Conservation (phyloP, 805 yeast species). For the Yarrowia deformans region DNA sequence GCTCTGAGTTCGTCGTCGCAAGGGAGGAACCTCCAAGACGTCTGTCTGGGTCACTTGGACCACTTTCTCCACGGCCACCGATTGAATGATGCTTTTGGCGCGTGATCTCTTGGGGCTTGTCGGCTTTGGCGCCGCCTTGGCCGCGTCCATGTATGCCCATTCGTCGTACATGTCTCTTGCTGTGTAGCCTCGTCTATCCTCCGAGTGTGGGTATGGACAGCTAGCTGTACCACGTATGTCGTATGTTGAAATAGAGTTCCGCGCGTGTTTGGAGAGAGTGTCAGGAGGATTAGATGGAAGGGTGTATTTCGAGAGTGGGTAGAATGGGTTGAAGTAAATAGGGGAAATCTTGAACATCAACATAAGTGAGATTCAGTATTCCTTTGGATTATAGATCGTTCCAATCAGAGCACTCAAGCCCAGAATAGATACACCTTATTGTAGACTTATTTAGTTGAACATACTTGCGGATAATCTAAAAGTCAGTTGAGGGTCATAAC, state of each 20-base stretch:
- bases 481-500: not conserved
- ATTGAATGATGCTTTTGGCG: constrained; percentile 37
- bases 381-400: no score
- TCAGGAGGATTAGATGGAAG: not conserved
- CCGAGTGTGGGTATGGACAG: not conserved
- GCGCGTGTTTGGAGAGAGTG: not conserved
- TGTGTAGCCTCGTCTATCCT: constrained; percentile 7
- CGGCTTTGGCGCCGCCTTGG: constrained; percentile 32
- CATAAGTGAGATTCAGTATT: no score
- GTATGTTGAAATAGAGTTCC: constrained; percentile 7
- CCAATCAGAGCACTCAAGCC: not conserved
- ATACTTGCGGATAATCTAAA: not conserved
- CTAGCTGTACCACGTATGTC: constrained; percentile 21
- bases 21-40: constrained; percentile 23
- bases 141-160: constrained; percentile 48
- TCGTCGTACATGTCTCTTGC: constrained; percentile 47
- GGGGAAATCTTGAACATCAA: not conserved
- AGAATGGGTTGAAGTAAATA: no score
- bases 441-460: not conserved
- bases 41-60: not conserved
- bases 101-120: constrained; percentile 23
- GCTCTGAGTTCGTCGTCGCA: constrained; percentile 18
- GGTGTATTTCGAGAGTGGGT: not conserved
- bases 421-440: not conserved
- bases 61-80: constrained; percentile 38